Evolutionary conservation across 805 yeast species (phyloP), one percentile per base, ranked within the genome.

Genomic region (Priceomyces carsonii): DNA sequence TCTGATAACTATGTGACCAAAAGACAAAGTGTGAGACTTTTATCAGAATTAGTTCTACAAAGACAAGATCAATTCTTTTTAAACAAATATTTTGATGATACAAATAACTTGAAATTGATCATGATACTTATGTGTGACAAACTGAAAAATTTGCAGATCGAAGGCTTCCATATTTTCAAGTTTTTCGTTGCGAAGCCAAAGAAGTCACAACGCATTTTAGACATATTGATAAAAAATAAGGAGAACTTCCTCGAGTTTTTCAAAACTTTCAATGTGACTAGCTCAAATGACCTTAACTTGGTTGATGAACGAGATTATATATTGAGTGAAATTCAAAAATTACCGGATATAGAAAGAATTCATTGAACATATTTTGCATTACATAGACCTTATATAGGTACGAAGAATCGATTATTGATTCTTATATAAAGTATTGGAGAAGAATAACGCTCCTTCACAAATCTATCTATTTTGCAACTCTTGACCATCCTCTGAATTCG

Each of bases 161-260:
- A 93, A 58, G 89, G 95, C 3, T 93, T 93, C 55, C 90, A 93
- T 46, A 83, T 91, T 24, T 91, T 93, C 67, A 93, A 91, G 63
- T 85, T 90, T 25, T 88, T 93, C 61, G 89, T 89, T n/a, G 98
- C 96, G 4, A 93, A 93, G 59, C 99, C 99, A 4, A 80, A 83
- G 44, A 90, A 90, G 57, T 72, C 88, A 2, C 88, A 82, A 56
- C 79, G 82, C 6, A 80, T 93, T 2, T 63, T 75, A 35, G 96
- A 91, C 58, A 85, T 91, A 14, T 68, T 93, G 45, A 77, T 81
- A 29, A 89, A 90, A 54, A 93, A 93, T 59, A 79, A 88, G 51
- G 84, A 79, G 26, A 86, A 85, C 51, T 73, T 91, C 43, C 58
- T 90, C 24, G 69, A 70, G 20, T 88, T 86, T 53, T 73, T 91